A percentile compares a stretch with the other conserved stretches of the same genome.
These are phyloP conservation scores for Psilocybe mexicana DNA, from an alignment of 1,284 basidiomycete species.

Conservation along the genomic window DNA sequence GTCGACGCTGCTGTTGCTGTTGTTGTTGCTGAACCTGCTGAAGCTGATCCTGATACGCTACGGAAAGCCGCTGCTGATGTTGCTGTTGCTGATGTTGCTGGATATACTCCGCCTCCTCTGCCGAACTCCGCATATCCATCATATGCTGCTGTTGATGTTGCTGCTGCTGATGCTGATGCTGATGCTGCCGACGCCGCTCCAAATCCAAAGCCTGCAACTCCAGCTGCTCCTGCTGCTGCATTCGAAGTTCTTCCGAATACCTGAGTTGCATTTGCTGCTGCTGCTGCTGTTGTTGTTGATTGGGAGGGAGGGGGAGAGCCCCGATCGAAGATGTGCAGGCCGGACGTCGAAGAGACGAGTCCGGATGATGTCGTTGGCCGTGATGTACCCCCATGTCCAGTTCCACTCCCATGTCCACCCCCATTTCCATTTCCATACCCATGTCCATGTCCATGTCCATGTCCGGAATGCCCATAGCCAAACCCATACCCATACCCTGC, in stretches of 20 bases:
- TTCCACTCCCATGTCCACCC: too few relatives aligned
- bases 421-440: too few relatives aligned
- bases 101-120: constrained; percentile 10
- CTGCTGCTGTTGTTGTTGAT: background rate
- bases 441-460: background rate
- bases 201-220: background rate
- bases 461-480: constrained; percentile 1
- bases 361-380: constrained; percentile 31
- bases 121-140: constrained; percentile 2
- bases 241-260: background rate
- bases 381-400: constrained; percentile 2
- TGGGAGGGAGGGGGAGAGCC: constrained; percentile 2
- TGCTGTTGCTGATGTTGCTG: constrained; percentile 7
- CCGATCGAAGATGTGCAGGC: constrained; percentile 36
- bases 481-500: constrained; percentile 4
- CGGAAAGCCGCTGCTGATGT: background rate
- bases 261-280: background rate
- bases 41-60: background rate
- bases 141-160: background rate
- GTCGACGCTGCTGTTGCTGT: constrained; percentile 3
- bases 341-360: constrained; percentile 35
- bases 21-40: constrained; percentile 7
- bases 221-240: constrained; percentile 6
- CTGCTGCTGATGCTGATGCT: constrained; percentile 3
- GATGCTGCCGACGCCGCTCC: background rate